phyloP scores from a whole-genome alignment of 768 basidiomycete species.

The Lactarius deliciosus region DNA sequence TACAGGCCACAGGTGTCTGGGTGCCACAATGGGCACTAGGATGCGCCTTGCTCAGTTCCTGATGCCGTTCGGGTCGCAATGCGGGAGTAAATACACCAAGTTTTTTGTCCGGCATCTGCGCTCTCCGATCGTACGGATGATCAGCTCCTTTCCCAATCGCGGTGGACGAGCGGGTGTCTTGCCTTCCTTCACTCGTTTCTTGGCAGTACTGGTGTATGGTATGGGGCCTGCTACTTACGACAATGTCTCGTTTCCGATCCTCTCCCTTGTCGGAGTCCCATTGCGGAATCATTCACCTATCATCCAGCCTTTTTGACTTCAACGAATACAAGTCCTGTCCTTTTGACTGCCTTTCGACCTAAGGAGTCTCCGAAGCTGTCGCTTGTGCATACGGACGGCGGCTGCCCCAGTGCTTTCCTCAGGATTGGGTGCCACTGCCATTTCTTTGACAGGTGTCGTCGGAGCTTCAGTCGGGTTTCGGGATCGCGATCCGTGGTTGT shows the following conservation, averaged over 20 bases:
- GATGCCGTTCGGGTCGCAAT: background rate
- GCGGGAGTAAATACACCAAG: background rate
- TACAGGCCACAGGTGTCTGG: background rate
- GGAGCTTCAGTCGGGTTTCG: background rate
- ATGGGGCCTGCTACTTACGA: background rate
- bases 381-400: background rate
- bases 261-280: background rate
- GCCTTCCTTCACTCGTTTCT: background rate
- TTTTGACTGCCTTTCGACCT: background rate
- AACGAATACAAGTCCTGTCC: background rate
- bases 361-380: background rate
- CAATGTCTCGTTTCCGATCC: background rate
- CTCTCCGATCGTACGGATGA: background rate
- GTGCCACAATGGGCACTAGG: constrained; percentile 2
- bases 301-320: background rate
- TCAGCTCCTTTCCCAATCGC: background rate
- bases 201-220: too few relatives aligned
- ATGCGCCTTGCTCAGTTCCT: background rate
- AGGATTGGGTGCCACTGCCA: background rate
- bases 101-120: background rate
- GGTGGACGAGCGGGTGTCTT: background rate
- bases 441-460: background rate
- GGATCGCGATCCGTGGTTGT: background rate
- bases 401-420: background rate
- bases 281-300: background rate